Evolutionary conservation across 2,329 filamentous ascomycete genomes (phyloP).

Genomic region (Fusarium protoensiforme): DNA sequence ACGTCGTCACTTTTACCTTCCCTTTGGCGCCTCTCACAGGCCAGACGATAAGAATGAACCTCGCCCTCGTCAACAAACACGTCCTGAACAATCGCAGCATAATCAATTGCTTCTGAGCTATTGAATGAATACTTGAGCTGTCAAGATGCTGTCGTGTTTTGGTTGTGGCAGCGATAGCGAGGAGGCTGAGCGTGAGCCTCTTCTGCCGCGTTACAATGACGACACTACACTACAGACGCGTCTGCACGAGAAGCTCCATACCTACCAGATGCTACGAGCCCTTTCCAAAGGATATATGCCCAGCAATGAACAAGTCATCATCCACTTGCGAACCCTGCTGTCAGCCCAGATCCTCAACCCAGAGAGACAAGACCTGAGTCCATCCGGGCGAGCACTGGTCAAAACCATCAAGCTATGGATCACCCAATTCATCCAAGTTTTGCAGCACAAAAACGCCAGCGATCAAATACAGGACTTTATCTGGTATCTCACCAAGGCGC

Average conservation of each 20-base stretch:
- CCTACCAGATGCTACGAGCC: conserved; percentile 90
- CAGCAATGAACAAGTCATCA: conserved; percentile 84
- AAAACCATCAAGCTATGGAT: conserved; percentile 80
- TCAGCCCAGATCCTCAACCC: conserved; percentile 83
- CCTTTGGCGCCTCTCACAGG: neutral
- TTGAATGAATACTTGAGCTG: neutral
- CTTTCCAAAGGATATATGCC: conserved; percentile 89
- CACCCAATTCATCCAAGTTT: conserved; percentile 81
- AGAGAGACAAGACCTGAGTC: conserved; percentile 75
- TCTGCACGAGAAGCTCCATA: conserved; percentile 90
- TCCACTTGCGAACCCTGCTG: conserved; percentile 82
- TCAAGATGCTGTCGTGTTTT: conserved; percentile 71
- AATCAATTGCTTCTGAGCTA: neutral
- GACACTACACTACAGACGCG: conserved; percentile 81
- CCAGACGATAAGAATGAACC: neutral
- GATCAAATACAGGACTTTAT: conserved; percentile 94
- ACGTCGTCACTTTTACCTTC: conserved; percentile 28
- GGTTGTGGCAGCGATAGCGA: conserved; percentile 61
- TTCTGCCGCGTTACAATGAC: conserved; percentile 85
- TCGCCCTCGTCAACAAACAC: neutral
- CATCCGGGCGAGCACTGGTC: conserved; percentile 78
- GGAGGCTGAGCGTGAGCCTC: conserved; percentile 76
- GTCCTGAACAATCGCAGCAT: neutral
- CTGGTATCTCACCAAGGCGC: conserved; percentile 84
- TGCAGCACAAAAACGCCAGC: conserved; percentile 82